Evolutionary conservation across 305 asterid genomes (phyloP).

Genomic region (Petunia hybrid): DNA sequence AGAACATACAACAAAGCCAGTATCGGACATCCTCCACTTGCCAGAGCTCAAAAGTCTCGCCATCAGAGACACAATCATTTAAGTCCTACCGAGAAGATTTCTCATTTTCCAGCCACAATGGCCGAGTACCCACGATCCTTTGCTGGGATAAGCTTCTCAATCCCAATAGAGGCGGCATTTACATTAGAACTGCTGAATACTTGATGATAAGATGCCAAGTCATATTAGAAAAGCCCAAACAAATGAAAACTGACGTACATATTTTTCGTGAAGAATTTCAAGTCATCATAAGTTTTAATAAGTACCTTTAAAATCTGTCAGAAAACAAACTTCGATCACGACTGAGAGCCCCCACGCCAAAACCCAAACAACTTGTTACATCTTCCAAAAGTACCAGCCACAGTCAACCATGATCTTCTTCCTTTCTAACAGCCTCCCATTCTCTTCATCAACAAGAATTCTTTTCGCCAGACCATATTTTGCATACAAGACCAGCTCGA

Average conservation of each 20-base stretch:
- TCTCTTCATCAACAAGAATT: constrained; percentile 25
- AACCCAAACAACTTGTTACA: constrained; percentile 5
- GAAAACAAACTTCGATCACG: not conserved
- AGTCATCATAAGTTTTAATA: not conserved
- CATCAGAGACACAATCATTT: constrained; percentile 4
- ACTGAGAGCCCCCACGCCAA: constrained; percentile 22
- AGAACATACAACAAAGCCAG: not conserved
- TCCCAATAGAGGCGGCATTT: not conserved
- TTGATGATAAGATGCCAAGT: not conserved
- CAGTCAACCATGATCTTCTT: constrained; percentile 10
- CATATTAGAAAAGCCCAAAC: not conserved
- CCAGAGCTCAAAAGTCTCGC: not conserved
- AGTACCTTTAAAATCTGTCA: constrained; percentile 20
- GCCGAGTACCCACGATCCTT: not conserved
- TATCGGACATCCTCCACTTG: constrained; percentile 1
- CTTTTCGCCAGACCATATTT: constrained; percentile 4
- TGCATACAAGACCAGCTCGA: not conserved
- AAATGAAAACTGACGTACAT: not conserved
- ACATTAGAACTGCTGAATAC: constrained; percentile 2
- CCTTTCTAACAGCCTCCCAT: constrained; percentile 8
- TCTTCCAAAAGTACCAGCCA: not conserved
- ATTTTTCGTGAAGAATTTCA: constrained; percentile 3
- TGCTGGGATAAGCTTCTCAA: not conserved
- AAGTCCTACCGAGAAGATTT: not conserved
- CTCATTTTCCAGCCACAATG: constrained; percentile 12